Percentiles rank a stretch among this genome's conserved stretches.
Evolutionary conservation across 176 grass and related monocot species (phyloP).

Genomic region (Oryza punctata): DNA sequence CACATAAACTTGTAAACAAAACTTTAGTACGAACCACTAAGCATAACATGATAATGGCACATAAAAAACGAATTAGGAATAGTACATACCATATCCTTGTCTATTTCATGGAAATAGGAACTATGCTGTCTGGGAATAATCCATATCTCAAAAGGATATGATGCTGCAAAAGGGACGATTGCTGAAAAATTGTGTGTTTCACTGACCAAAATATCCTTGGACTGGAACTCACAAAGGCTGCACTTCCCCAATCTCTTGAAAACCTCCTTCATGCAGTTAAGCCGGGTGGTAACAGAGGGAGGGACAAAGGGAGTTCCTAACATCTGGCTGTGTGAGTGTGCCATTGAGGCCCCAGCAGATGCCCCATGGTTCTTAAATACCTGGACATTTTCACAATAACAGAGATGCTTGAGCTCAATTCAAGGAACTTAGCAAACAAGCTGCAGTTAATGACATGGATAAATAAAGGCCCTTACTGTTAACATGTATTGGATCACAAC

Average conservation of each 20-base stretch:
- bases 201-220: constrained; percentile 63
- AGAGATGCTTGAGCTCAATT: not conserved
- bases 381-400: constrained; percentile 34
- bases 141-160: constrained; percentile 94
- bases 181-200: constrained; percentile 68
- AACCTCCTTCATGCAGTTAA: constrained; percentile 68
- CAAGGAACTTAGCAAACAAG: not conserved
- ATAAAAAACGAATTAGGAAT: not conserved
- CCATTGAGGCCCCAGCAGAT: constrained; percentile 90
- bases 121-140: constrained; percentile 75
- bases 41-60: not conserved
- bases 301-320: constrained; percentile 87
- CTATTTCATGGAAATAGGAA: constrained; percentile 84
- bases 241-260: constrained; percentile 70
- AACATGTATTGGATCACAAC: not conserved
- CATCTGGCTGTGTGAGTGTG: constrained; percentile 96
- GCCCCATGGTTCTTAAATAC: constrained; percentile 97
- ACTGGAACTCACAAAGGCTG: constrained; percentile 63
- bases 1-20: not conserved
- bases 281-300: constrained; percentile 63
- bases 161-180: constrained; percentile 87
- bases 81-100: constrained; percentile 60
- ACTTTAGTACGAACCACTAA: not conserved
- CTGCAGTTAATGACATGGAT: not conserved
- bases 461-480: constrained; percentile 1